Conservation (phyloP, 2,329 filamentous ascomycete genomes). For the Furcasterigmium sp. region DNA sequence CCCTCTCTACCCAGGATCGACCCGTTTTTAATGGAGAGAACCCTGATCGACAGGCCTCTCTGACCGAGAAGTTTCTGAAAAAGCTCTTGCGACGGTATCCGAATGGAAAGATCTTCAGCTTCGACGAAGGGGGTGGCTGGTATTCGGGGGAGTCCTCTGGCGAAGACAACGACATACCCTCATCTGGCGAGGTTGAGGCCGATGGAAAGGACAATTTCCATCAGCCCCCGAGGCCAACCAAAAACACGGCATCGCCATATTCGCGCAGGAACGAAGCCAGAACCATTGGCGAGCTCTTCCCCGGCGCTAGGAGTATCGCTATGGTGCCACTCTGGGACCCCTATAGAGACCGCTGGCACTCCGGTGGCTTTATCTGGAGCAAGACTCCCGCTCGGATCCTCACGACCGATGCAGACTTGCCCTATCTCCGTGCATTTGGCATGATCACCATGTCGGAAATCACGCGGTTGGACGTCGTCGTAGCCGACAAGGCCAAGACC, state of each 20-base stretch:
- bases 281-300: slow-evolving; percentile 30
- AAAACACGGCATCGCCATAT: slow-evolving; percentile 6
- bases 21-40: slow-evolving; percentile 21
- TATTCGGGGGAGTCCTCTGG: slow-evolving; percentile 22
- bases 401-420: slow-evolving; percentile 16
- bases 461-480: slow-evolving; percentile 31
- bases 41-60: slow-evolving; percentile 9
- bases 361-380: slow-evolving; percentile 35
- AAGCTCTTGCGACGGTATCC: slow-evolving; percentile 39
- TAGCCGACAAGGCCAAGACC: slow-evolving; percentile 38
- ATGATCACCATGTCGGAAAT: slow-evolving; percentile 52
- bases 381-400: slow-evolving; percentile 20
- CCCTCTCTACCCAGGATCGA: slow-evolving; percentile 25
- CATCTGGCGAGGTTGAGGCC: slow-evolving; percentile 5
- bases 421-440: slow-evolving; percentile 39
- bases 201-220: slow-evolving; percentile 1
- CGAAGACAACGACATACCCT: slow-evolving; percentile 5
- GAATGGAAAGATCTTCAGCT: slow-evolving; percentile 40
- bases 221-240: neutral
- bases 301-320: slow-evolving; percentile 27
- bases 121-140: slow-evolving; percentile 29
- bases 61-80: slow-evolving; percentile 34
- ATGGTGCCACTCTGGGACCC: slow-evolving; percentile 31
- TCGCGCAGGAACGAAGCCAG: slow-evolving; percentile 20
- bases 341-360: slow-evolving; percentile 27